Conservation (phyloP, 2,329 filamentous ascomycete genomes). For the Daldinia eschscholtzii region DNA sequence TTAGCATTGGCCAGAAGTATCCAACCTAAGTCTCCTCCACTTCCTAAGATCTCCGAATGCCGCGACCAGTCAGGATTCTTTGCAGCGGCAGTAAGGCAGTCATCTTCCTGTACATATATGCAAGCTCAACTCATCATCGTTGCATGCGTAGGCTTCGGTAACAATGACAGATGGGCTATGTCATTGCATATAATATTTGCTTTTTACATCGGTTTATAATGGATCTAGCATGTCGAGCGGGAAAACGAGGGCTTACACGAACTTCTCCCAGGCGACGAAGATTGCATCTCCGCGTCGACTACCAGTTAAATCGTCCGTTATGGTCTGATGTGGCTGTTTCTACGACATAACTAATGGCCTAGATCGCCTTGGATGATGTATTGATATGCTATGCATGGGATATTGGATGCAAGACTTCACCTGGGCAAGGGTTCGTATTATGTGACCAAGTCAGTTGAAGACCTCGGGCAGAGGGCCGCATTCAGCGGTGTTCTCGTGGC, state of each 20-base stretch:
- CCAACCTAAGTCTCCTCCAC: conserved; percentile 25
- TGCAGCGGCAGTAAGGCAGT: conserved; percentile 30
- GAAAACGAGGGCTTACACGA: conserved; percentile 12
- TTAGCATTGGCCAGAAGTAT: conserved; percentile 26
- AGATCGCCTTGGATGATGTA: conserved; percentile 33
- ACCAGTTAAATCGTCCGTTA: conserved; percentile 33
- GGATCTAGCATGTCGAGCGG: conserved; percentile 13
- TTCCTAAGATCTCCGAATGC: conserved; percentile 39
- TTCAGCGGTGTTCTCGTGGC: conserved; percentile 20
- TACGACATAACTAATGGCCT: conserved; percentile 38
- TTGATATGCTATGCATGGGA: conserved; percentile 31
- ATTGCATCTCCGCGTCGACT: conserved; percentile 25
- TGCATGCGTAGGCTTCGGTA: conserved; percentile 35
- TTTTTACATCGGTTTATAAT: conserved; percentile 25
- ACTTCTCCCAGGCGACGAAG: conserved; percentile 15
- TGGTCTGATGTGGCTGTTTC: conserved; percentile 51
- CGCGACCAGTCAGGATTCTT: conserved; percentile 28
- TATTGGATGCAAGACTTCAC: conserved; percentile 24
- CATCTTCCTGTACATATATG: conserved; percentile 35
- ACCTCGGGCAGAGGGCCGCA: conserved; percentile 24
- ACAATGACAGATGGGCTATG: conserved; percentile 38
- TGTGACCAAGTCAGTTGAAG: conserved; percentile 11
- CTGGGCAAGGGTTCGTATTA: conserved; percentile 12
- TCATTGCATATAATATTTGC: conserved; percentile 34
- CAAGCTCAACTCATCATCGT: conserved; percentile 30